Evolutionary conservation across 768 basidiomycete species (phyloP).

Genomic region (Kwoniella sp.): DNA sequence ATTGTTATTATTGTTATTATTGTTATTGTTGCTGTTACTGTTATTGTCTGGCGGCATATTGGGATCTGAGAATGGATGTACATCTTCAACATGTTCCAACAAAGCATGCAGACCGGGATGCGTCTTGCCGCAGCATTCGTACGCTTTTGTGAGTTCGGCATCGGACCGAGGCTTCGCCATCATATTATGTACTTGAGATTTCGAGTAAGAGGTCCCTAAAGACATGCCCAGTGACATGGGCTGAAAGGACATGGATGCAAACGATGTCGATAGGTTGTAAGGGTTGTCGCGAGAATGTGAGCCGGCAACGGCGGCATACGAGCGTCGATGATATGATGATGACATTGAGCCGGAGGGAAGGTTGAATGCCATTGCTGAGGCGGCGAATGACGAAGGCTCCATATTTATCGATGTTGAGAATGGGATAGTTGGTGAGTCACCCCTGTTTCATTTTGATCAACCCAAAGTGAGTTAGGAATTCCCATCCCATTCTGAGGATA

Average conservation of each 20-base stretch:
- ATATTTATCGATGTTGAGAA: conserved; percentile 50
- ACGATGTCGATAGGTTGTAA: conserved; percentile 37
- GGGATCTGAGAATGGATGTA: conserved; percentile 44
- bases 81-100: conserved; percentile 54
- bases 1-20: not conserved
- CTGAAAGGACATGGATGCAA: conserved; percentile 47
- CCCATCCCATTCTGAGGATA: not conserved
- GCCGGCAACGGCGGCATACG: conserved; percentile 43
- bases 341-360: conserved; percentile 41
- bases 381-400: conserved; percentile 45
- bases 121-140: conserved; percentile 50
- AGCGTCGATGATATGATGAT: conserved; percentile 42
- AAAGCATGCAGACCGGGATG: conserved; percentile 50
- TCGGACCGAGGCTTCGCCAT: conserved; percentile 43
- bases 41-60: conserved; percentile 28
- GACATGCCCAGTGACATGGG: conserved; percentile 42
- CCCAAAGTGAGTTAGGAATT: too few species aligned
- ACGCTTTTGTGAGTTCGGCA: conserved; percentile 44
- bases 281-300: conserved; percentile 13
- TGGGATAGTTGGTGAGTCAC: conserved; percentile 38
- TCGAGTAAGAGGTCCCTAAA: conserved; percentile 41
- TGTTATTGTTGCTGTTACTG: conserved; percentile 1
- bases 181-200: conserved; percentile 39
- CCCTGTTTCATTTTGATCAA: too few species aligned
- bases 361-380: conserved; percentile 41